Base-by-base conservation (phyloP, 164 flowering plant genomes). In the Magnolia changhungtana region DNA sequence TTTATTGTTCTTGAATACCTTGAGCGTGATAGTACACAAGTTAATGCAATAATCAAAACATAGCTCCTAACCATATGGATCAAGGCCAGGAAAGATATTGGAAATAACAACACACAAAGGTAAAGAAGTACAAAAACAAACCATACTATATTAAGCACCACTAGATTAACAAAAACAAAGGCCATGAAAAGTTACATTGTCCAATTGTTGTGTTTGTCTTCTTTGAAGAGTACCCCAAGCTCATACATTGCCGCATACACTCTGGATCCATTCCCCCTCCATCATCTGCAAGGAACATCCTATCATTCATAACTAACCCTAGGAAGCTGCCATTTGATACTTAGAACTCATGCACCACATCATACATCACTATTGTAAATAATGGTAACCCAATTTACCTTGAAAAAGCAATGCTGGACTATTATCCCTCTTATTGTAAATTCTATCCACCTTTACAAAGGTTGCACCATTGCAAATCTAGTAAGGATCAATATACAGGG, bases 181-280 rank as follows among this genome's bases (percentile, higher is more conserved):
- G 11, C 19, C 16, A 37, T 69, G 18, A 19, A 78, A 14, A 78
- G 10, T 86, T 88, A 95, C 98, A 93, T 83, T 90, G 98, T 51
- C 99, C 99, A 79, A 95, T 95, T 24, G 97, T 93, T 72, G 87
- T 85, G 74, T 88, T 91, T 70, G 92, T 64, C 82, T 88, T 93
- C 88, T 95, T 95, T 31, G 92, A 83, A 8, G 98, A 95, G 83
- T 93, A 95, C 23, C 98, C 98, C 89, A 95, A 89, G 86, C 99
- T 92, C 99, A 95, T 92, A 75, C 98, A 95, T 75, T 89, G 89
- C 66, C 98, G 80, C 31, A 95, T 73, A 66, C 80, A 50, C 9
- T 90, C 90, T 37, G 99, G 98, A 86, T 91, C 86, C 99, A 95
- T 95, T 80, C 99, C 99, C 64, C 98, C 94, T 50, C 99, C 96